Evolutionary conservation across 164 flowering plant species (phyloP).

Genomic region (Vitis rupestris): DNA sequence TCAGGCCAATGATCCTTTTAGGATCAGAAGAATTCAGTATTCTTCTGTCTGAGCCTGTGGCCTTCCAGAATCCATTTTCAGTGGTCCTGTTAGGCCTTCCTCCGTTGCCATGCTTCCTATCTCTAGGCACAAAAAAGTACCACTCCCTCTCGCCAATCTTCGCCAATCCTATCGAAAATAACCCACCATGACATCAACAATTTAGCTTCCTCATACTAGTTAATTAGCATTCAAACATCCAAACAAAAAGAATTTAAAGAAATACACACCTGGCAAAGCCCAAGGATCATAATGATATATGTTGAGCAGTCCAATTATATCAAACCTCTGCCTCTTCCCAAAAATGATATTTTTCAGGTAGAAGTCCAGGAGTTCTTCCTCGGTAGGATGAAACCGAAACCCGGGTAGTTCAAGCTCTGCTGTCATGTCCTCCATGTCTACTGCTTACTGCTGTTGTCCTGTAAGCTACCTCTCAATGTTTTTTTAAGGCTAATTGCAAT

Average conservation of each 20-base stretch:
- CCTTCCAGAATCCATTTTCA: conserved; percentile 87
- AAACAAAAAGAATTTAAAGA: not conserved
- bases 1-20: conserved; percentile 59
- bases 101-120: conserved; percentile 67
- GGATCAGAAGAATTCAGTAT: conserved; percentile 59
- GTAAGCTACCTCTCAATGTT: not conserved
- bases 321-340: conserved; percentile 45
- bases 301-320: conserved; percentile 70
- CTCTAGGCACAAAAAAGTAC: conserved; percentile 93
- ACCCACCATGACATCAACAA: not conserved
- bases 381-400: conserved; percentile 91
- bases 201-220: too few relatives aligned
- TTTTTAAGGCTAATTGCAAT: not conserved
- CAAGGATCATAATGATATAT: conserved; percentile 77
- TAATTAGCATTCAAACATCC: not conserved
- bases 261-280: conserved; percentile 71
- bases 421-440: conserved; percentile 12
- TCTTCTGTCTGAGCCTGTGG: conserved; percentile 86
- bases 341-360: conserved; percentile 59
- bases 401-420: conserved; percentile 66
- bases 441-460: too few relatives aligned
- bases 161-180: conserved; percentile 52
- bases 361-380: conserved; percentile 83
- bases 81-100: conserved; percentile 95
- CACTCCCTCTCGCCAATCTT: conserved; percentile 91